These are phyloP conservation scores for Lepidium campestre DNA, from an alignment of 441 rosid genomes.

Conservation along the genomic window DNA sequence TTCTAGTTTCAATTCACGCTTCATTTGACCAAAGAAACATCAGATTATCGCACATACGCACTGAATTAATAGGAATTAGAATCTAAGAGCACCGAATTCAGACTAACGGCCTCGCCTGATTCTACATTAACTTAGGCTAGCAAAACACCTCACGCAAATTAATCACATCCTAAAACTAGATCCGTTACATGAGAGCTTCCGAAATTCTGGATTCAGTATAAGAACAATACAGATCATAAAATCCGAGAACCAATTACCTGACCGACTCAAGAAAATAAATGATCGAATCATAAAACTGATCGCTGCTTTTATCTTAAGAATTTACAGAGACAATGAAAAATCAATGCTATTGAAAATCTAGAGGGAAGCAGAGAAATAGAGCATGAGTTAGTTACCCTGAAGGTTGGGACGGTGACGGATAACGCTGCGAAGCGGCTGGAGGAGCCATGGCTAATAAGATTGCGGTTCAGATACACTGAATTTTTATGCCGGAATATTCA, in stretches of 20 bases:
- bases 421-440: slow-evolving; percentile 66
- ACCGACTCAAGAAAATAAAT: not conserved
- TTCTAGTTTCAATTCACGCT: not conserved
- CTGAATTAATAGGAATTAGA: not conserved
- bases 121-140: slow-evolving; percentile 4
- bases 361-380: not conserved
- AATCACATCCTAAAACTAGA: slow-evolving; percentile 9
- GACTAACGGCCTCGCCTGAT: not conserved
- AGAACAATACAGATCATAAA: not conserved
- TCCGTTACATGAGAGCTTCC: not conserved
- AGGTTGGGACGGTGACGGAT: slow-evolving; percentile 88
- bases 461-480: not conserved
- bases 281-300: slow-evolving; percentile 9
- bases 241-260: not conserved
- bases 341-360: not conserved
- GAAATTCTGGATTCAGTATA: not conserved
- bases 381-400: slow-evolving; percentile 62
- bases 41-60: not conserved
- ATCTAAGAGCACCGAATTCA: not conserved
- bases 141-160: not conserved
- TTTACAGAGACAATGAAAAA: not conserved
- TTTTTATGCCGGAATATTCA: slow-evolving; percentile 21
- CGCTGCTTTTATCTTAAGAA: not conserved
- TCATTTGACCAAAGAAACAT: not conserved
- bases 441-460: slow-evolving; percentile 60